Conservation (phyloP, 2,329 filamentous ascomycete genomes). For the Talaromyces sp. region DNA sequence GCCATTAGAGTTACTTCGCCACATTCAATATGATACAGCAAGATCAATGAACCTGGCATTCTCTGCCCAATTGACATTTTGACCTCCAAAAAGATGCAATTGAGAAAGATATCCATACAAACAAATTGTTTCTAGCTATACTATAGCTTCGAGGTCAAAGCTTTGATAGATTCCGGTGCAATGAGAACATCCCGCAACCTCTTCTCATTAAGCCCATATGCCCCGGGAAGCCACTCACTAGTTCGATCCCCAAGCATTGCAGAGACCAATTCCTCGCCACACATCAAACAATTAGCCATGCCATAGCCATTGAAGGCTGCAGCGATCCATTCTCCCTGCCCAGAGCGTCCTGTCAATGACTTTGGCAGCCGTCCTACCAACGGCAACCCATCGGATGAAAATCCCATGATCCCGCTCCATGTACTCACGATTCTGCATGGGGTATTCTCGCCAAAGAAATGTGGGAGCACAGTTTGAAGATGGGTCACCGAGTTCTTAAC, state of each 20-base stretch:
- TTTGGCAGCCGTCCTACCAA: slow-evolving; percentile 54
- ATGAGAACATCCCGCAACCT: slow-evolving; percentile 20
- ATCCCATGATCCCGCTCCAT: slow-evolving; percentile 53
- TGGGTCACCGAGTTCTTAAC: slow-evolving; percentile 20
- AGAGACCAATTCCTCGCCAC: slow-evolving; percentile 30
- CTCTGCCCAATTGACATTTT: no score
- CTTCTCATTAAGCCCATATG: slow-evolving; percentile 25
- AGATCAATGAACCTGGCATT: no score
- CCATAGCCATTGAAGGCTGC: slow-evolving; percentile 69
- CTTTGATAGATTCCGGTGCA: slow-evolving; percentile 13
- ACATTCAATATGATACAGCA: no score
- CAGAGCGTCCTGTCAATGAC: slow-evolving; percentile 37
- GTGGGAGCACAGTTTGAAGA: slow-evolving; percentile 20
- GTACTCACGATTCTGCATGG: slow-evolving; percentile 27
- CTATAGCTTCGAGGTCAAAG: slow-evolving; percentile 18
- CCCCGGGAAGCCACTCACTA: slow-evolving; percentile 29
- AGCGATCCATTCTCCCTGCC: slow-evolving; percentile 53
- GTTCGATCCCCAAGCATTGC: slow-evolving; percentile 33
- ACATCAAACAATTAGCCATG: slow-evolving; percentile 59
- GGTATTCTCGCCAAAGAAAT: slow-evolving; percentile 20
- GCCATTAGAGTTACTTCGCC: no score
- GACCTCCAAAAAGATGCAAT: no score
- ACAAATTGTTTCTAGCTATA: neutral
- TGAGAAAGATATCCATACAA: neutral
- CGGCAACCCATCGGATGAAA: slow-evolving; percentile 53